Conservation (phyloP, 495 filamentous ascomycete species). For the Gamarada debralockiae region DNA sequence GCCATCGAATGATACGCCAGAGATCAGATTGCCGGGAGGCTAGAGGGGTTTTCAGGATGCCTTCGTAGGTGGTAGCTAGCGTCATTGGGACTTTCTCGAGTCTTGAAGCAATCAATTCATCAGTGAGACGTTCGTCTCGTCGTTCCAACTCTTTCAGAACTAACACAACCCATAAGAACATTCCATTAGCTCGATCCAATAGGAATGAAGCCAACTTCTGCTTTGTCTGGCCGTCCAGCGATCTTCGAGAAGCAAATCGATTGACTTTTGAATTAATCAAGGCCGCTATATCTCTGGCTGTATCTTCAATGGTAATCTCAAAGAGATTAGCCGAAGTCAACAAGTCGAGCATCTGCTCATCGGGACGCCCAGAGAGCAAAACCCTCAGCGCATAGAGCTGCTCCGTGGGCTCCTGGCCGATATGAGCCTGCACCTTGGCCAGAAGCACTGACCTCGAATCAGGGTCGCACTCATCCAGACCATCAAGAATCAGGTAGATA, state of each 20-base stretch:
- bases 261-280: neutral
- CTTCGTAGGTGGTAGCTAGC: conserved; percentile 4
- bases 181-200: conserved; percentile 2
- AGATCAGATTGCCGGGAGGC: neutral
- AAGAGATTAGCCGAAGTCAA: neutral
- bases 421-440: neutral
- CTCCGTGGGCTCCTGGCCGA: neutral
- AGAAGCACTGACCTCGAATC: neutral
- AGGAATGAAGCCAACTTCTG: neutral
- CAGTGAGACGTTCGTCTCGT: no score
- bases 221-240: neutral
- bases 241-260: neutral
- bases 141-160: conserved; percentile 5
- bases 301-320: conserved; percentile 3
- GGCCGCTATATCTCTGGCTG: neutral
- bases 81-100: conserved; percentile 1
- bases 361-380: conserved; percentile 1
- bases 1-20: conserved; percentile 7
- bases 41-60: conserved; percentile 1
- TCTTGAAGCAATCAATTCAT: neutral
- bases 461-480: neutral
- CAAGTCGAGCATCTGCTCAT: neutral
- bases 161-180: conserved; percentile 13
- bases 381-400: conserved; percentile 2
- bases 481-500: conserved; percentile 3